These are phyloP conservation scores for Boletus rex-veris DNA, from an alignment of 768 basidiomycete genomes.

Conservation along the genomic window DNA sequence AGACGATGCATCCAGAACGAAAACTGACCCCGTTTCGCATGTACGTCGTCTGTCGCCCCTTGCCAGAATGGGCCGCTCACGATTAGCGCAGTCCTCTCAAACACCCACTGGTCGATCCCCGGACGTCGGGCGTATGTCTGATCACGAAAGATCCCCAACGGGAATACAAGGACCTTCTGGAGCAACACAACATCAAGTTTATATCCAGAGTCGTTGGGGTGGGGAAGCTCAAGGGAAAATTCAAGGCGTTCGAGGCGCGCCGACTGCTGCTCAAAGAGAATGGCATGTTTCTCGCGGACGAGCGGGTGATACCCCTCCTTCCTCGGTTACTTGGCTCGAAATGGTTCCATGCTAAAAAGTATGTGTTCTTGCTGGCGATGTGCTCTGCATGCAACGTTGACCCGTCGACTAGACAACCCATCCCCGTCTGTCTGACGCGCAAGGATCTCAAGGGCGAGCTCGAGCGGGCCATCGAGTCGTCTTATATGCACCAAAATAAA, in stretches of 20 bases:
- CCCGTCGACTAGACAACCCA: constrained; percentile 68
- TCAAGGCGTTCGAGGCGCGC: constrained; percentile 79
- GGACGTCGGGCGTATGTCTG: constrained; percentile 76
- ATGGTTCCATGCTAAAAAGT: constrained; percentile 98
- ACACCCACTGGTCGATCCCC: constrained; percentile 81
- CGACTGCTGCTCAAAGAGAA: constrained; percentile 83
- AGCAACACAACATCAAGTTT: constrained; percentile 75
- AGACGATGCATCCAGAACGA: constrained; percentile 70
- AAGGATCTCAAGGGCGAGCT: constrained; percentile 92
- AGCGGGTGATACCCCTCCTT: constrained; percentile 81
- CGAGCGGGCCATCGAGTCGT: constrained; percentile 88
- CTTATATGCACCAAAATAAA: constrained; percentile 92
- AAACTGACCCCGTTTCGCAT: constrained; percentile 81
- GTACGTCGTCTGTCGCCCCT: constrained; percentile 44
- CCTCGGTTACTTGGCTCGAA: constrained; percentile 84
- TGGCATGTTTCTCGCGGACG: constrained; percentile 91
- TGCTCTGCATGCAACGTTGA: not conserved
- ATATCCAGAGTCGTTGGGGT: constrained; percentile 89
- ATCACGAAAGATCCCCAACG: constrained; percentile 96
- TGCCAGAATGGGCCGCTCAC: not conserved
- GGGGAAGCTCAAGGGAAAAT: constrained; percentile 91
- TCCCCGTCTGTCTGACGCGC: constrained; percentile 84
- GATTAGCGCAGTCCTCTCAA: constrained; percentile 53
- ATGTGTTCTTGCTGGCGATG: constrained; percentile 23
- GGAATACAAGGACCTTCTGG: constrained; percentile 92